Evolutionary conservation across 306 rosid genomes (phyloP), one percentile per base, ranked within the genome.

Genomic region (Prunus armeniaca): DNA sequence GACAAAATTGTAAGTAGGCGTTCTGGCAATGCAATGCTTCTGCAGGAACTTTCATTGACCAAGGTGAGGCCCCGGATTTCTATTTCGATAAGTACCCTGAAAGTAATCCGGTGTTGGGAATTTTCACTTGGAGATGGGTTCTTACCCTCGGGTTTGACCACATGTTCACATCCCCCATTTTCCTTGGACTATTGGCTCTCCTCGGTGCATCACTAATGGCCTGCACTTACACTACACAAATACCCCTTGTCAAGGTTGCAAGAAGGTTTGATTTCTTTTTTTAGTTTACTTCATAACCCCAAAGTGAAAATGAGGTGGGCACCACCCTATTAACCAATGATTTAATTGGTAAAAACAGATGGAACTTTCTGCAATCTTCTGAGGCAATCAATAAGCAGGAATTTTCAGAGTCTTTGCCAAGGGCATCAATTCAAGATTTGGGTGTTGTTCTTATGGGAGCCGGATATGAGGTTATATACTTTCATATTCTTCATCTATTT

Each of bases 61-160:
- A 95, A 83, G 99, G 99, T 45, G 92, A 92, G 84, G 78, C 92
- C 71, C 97, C 97, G 1, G 93, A 86, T 49, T 87, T 78, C 72
- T 95, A 95, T 82, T 85, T 89, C 87, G 85, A 92, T 80, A 84
- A 90, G 19, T 95, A 75, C 73, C 90, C 99, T 66, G 99, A 95
- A 82, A 94, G 83, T 54, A 88, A 86, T 72, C 97, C 99, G 2
- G 76, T 89, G 22, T 77, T 91, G 72, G 99, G 99, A 79, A 84
- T 95, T 82, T 89, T 95, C 73, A 89, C 92, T 64, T 92, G 97
- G 98, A 92, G 93, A 92, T 95, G 98, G 98, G 79, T 92, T 79
- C 94, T 95, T 52, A 72, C 94, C 27, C 92, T 90, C 76, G 98
- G 98, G 45, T 90, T 95, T 87, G 98, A 95, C 79, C 98, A 92